Conservation (phyloP, 805 yeast genomes). For the Yarrowia bubula region DNA sequence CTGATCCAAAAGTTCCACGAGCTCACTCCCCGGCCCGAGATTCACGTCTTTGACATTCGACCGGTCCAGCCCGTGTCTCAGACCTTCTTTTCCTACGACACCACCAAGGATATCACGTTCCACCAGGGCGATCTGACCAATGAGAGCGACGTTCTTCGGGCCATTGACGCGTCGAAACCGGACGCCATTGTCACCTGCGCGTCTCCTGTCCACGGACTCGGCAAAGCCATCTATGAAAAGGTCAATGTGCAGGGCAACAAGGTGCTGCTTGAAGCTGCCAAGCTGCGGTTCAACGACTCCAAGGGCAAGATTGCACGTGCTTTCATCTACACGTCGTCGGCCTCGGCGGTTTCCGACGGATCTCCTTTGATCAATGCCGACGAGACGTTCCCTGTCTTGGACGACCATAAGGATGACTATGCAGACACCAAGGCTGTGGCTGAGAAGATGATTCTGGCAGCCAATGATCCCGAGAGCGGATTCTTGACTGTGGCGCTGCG, state of each 20-base stretch:
- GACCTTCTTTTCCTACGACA: conserved; percentile 68
- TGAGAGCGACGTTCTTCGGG: conserved; percentile 60
- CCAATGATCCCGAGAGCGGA: conserved; percentile 52
- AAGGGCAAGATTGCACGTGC: conserved; percentile 42
- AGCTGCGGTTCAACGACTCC: conserved; percentile 41
- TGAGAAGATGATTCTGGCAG: conserved; percentile 73
- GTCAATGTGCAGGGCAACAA: conserved; percentile 90
- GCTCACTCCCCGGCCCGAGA: conserved; percentile 61
- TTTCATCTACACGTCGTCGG: conserved; percentile 91
- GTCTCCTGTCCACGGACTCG: conserved; percentile 89
- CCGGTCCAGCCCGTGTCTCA: conserved; percentile 73
- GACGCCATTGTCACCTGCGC: conserved; percentile 90
- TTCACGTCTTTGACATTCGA: conserved; percentile 88
- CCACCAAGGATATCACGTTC: conserved; percentile 49
- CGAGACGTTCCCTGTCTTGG: conserved; percentile 91
- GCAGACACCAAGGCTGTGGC: conserved; percentile 93
- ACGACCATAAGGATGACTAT: conserved; percentile 91
- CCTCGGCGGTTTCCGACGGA: conserved; percentile 98
- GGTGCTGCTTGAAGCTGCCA: conserved; percentile 65
- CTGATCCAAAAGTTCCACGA: conserved; percentile 79
- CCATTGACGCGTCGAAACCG: conserved; percentile 59
- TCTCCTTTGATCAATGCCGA: conserved; percentile 87
- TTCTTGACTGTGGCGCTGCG: conserved; percentile 82
- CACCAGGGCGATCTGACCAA: conserved; percentile 85
- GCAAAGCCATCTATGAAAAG: conserved; percentile 76